A percentile compares a stretch with the other conserved stretches of the same genome.
Conservation (phyloP, 129 eudicot species). For the Scalesia atractyloides region DNA sequence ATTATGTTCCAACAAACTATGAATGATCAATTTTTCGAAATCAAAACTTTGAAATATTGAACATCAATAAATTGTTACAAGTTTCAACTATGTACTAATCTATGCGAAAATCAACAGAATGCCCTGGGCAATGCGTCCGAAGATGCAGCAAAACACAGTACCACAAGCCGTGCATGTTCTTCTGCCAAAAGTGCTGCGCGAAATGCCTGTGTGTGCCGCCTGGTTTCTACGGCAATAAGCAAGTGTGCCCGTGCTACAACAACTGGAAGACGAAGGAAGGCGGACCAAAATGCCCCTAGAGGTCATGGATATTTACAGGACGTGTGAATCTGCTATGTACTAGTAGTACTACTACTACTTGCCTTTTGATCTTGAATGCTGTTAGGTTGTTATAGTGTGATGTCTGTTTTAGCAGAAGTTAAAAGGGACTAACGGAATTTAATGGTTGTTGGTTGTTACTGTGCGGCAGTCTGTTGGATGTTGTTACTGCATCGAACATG, state of each 20-base stretch:
- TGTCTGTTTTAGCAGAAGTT: conserved; percentile 26
- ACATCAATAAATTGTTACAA: no score
- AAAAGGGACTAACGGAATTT: conserved; percentile 22
- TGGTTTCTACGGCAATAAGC: conserved; percentile 77
- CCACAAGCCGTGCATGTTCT: conserved; percentile 87
- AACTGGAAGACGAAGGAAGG: conserved; percentile 95
- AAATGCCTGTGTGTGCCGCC: conserved; percentile 90
- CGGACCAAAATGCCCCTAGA: conserved; percentile 84
- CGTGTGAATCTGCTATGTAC: neutral
- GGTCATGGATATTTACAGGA: neutral
- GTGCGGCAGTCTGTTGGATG: conserved; percentile 31
- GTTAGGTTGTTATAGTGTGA: conserved; percentile 19
- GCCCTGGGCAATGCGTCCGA: conserved; percentile 70
- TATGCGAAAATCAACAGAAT: conserved; percentile 53
- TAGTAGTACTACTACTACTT: neutral
- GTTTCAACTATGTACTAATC: no score
- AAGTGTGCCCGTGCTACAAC: conserved; percentile 89
- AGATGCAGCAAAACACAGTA: conserved; percentile 78
- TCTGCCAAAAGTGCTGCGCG: conserved; percentile 77
- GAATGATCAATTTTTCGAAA: no score
- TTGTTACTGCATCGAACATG: conserved; percentile 15
- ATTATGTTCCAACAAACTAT: no score
- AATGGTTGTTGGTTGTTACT: neutral
- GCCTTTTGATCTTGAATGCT: conserved; percentile 5
- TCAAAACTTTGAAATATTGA: no score